A percentile compares a stretch with the other conserved stretches of the same genome.
phyloP scores from a whole-genome alignment of 768 basidiomycete species.

The Macrocybe gigantea region DNA sequence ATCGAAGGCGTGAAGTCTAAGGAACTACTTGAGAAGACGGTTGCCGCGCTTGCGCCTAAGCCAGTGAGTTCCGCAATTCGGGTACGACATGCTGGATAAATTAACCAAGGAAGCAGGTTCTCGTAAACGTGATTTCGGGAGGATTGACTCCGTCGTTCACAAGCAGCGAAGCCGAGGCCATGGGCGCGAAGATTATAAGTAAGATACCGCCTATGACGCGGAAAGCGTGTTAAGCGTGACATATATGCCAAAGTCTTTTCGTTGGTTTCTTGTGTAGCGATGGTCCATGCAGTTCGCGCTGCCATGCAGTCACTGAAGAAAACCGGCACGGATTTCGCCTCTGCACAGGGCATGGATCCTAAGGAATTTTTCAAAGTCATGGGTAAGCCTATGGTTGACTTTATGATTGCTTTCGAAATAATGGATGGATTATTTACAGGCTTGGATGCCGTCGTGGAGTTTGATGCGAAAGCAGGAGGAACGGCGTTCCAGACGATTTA shows the following conservation, averaged over 20 bases:
- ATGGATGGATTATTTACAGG: conserved; percentile 23
- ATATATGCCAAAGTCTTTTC: conserved; percentile 51
- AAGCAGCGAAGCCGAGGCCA: conserved; percentile 56
- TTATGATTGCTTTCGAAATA: not conserved
- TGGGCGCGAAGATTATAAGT: conserved; percentile 79
- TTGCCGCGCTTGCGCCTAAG: conserved; percentile 64
- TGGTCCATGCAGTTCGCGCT: conserved; percentile 71
- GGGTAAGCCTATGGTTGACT: conserved; percentile 34
- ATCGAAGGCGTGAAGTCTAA: conserved; percentile 73
- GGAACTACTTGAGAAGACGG: conserved; percentile 57
- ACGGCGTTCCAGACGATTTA: conserved; percentile 50
- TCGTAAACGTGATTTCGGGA: conserved; percentile 77
- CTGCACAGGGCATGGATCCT: conserved; percentile 65
- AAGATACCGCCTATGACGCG: conserved; percentile 15
- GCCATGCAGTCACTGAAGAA: conserved; percentile 73
- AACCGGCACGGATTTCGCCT: conserved; percentile 66
- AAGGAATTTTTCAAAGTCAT: conserved; percentile 74
- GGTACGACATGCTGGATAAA: not conserved
- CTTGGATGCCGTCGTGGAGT: conserved; percentile 44
- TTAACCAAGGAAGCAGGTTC: conserved; percentile 33
- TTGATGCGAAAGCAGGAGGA: conserved; percentile 56
- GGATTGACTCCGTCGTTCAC: conserved; percentile 76
- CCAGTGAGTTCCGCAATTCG: conserved; percentile 35
- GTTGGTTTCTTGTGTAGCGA: conserved; percentile 69
- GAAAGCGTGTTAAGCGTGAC: not conserved